These are phyloP conservation scores for Dicorynia guianensis DNA, from an alignment of 306 rosid species.

Conservation along the genomic window DNA sequence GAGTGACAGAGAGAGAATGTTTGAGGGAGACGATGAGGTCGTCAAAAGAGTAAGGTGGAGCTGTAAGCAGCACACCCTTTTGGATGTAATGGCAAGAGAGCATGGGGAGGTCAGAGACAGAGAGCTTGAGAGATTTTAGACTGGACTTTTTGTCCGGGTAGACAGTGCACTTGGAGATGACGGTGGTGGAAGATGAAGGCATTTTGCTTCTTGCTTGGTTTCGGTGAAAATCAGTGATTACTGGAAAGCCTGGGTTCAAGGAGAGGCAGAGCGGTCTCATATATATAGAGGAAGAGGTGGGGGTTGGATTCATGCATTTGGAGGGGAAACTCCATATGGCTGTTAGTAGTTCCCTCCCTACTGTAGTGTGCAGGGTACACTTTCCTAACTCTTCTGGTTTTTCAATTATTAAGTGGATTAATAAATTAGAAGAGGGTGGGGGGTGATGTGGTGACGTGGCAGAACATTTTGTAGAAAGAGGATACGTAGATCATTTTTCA, in stretches of 20 bases:
- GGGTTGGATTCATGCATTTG: too few species aligned
- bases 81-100: conserved; percentile 91
- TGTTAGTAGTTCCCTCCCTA: too few species aligned
- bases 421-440: background rate
- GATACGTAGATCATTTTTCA: conserved; percentile 32
- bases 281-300: too few species aligned
- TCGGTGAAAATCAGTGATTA: background rate
- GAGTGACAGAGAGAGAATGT: conserved; percentile 62
- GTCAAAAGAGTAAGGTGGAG: conserved; percentile 63
- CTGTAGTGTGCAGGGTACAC: too few species aligned
- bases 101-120: conserved; percentile 90
- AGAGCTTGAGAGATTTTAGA: conserved; percentile 61
- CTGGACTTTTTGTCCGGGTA: conserved; percentile 64
- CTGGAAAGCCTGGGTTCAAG: too few species aligned
- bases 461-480: background rate
- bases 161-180: conserved; percentile 65
- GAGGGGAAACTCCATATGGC: too few species aligned
- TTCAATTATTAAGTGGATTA: background rate
- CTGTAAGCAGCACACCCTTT: conserved; percentile 67
- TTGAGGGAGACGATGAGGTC: conserved; percentile 60
- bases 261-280: too few species aligned
- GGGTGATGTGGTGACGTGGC: conserved; percentile 33
- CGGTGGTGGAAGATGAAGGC: conserved; percentile 74
- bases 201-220: conserved; percentile 45
- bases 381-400: background rate